These are phyloP conservation scores for Lactifluus piperatus DNA, from an alignment of 768 basidiomycete species.

Conservation along the genomic window DNA sequence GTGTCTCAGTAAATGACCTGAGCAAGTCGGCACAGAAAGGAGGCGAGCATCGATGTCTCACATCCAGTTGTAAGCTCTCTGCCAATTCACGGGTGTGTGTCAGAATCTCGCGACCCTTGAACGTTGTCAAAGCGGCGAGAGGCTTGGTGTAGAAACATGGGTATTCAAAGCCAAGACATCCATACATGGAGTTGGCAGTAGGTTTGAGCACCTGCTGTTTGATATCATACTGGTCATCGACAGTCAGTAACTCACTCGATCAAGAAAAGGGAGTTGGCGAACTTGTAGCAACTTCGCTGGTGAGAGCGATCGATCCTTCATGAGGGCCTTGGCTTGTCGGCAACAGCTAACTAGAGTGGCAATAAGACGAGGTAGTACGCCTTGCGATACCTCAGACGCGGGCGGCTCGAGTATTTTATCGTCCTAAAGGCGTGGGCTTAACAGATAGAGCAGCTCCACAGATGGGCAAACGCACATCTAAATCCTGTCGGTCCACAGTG, in stretches of 20 bases:
- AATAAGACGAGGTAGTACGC: constrained; percentile 94
- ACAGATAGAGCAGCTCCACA: not conserved
- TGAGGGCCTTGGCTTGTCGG: constrained; percentile 81
- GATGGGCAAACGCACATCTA: constrained; percentile 34
- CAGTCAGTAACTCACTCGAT: not conserved
- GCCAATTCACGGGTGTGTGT: constrained; percentile 90
- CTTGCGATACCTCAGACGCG: constrained; percentile 55
- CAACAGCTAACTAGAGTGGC: constrained; percentile 91
- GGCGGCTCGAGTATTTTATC: constrained; percentile 92
- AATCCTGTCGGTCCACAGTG: constrained; percentile 69
- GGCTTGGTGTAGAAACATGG: constrained; percentile 95
- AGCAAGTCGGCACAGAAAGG: not conserved
- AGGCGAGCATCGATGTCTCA: constrained; percentile 26
- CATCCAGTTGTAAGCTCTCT: constrained; percentile 82
- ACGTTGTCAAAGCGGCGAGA: constrained; percentile 92
- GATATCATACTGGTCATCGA: constrained; percentile 71
- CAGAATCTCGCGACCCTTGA: constrained; percentile 95
- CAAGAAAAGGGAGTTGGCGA: constrained; percentile 11
- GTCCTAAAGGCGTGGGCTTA: constrained; percentile 41
- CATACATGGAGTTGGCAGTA: constrained; percentile 99
- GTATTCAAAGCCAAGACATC: constrained; percentile 95
- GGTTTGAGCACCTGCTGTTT: constrained; percentile 95
- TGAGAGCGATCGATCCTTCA: constrained; percentile 81
- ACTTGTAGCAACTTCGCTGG: constrained; percentile 81
- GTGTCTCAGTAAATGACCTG: constrained; percentile 99